Base-by-base conservation (phyloP, 306 rosid genomes). In the Vigna radiata region DNA sequence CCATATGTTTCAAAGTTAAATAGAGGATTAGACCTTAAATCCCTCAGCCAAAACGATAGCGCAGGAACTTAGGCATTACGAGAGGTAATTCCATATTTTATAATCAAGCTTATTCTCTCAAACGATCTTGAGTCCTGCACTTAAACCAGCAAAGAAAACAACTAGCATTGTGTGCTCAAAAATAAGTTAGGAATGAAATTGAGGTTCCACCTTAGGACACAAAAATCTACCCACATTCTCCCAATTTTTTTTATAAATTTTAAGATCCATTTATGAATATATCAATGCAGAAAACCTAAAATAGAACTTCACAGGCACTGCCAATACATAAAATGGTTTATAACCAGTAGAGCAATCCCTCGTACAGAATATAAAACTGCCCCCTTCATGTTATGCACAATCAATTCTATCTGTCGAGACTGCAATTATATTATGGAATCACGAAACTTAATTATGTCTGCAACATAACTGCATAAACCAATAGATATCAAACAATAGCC, bases 321-420 rank as follows among this genome's bases (percentile, higher is more conserved):
- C 18, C 61, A 54, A 60, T 50, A 56, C 76, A 70, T 47, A 47
- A 39, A 49, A 55, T 48, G 52, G 69, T 69, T 73, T 68, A 7
- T 55, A 56, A 72, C 76, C 77, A 72, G 63, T 73, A 29, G 10
- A 71, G n/a, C 31, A 41, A 31, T 73, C 50, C 27, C 53, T 17
- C 53, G 43, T 62, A 62, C 36, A 52, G 43, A 75, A 50, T 60
- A 52, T 44, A 69, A 75, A 25, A 31, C 48, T 15, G 3, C 31
- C 60, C 61, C 12, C 17, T 25, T 82, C 75, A 41, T 36, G 23
- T 60, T 44, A 59, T 41, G 27, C 68, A 59, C 48, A 78, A 41
- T 49, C 37, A 74, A 60, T 67, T 73, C 41, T 31, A 64, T 59
- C 36, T 55, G 23, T 39, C 58, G 13, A 39, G 47, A 27, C 41